These are phyloP conservation scores for Scytalidium sp. DNA, from an alignment of 2,329 filamentous ascomycete species.

Conservation along the genomic window DNA sequence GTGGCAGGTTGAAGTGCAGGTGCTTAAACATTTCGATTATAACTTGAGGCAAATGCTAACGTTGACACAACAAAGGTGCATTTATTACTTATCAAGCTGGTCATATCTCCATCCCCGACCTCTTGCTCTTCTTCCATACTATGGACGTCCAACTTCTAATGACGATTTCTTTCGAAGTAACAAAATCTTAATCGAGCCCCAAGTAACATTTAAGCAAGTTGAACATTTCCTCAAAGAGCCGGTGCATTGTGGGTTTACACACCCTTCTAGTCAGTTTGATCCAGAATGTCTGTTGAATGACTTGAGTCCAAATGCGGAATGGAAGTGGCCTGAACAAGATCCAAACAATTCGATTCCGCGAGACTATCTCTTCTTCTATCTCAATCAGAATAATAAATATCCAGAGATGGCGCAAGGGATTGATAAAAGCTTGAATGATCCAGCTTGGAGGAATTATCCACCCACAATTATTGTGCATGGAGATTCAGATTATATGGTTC, in stretches of 20 bases:
- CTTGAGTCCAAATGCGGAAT: slow-evolving; percentile 2
- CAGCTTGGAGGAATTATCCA: slow-evolving; percentile 4
- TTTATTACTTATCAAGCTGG: slow-evolving; percentile 6
- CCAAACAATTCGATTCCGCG: too few species aligned
- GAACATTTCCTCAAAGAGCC: neutral
- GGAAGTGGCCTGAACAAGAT: neutral
- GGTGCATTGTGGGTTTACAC: slow-evolving; percentile 1
- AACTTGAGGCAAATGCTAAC: too few species aligned
- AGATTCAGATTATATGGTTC: slow-evolving; percentile 2
- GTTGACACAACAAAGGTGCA: too few species aligned
- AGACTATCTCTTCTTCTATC: slow-evolving; percentile 4
- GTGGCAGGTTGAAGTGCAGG: slow-evolving; percentile 7
- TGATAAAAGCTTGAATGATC: slow-evolving; percentile 1
- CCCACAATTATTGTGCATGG: slow-evolving; percentile 9
- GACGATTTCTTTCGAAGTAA: slow-evolving; percentile 3
- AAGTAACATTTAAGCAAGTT: too few species aligned
- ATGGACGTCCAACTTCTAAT: slow-evolving; percentile 1
- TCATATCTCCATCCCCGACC: slow-evolving; percentile 6
- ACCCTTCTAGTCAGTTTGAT: slow-evolving; percentile 2
- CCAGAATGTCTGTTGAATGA: slow-evolving; percentile 1
- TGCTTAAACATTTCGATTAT: too few species aligned
- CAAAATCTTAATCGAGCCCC: too few species aligned
- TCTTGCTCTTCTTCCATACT: slow-evolving; percentile 6
- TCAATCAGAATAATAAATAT: slow-evolving; percentile 3
- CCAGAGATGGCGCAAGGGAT: slow-evolving; percentile 1